These are phyloP conservation scores for Diutina siamensis DNA, from an alignment of 1,139 yeast genomes.

Conservation along the genomic window DNA sequence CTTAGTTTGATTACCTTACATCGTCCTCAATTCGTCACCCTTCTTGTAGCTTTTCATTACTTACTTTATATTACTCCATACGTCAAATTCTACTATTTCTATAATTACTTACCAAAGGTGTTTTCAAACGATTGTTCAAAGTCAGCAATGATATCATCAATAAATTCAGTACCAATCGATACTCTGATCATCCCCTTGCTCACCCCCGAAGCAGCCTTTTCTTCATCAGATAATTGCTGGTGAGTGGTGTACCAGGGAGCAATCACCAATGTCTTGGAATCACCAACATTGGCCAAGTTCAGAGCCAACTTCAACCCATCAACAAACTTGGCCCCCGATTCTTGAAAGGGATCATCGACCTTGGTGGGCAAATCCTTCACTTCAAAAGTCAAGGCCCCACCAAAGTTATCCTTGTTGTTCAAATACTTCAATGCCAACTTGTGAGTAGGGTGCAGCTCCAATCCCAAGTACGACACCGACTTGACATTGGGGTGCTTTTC, in stretches of 20 bases:
- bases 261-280: constrained; percentile 85
- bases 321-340: constrained; percentile 72
- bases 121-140: constrained; percentile 68
- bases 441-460: constrained; percentile 73
- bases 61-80: no score
- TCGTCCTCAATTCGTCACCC: no score
- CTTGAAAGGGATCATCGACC: constrained; percentile 45
- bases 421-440: constrained; percentile 75
- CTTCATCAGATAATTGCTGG: constrained; percentile 76
- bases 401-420: constrained; percentile 50
- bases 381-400: constrained; percentile 84
- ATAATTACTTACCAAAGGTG: constrained; percentile 21
- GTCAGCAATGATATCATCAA: constrained; percentile 81
- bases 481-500: constrained; percentile 62
- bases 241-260: constrained; percentile 96
- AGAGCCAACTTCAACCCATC: constrained; percentile 76
- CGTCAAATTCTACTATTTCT: no score
- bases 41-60: no score
- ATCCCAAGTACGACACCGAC: constrained; percentile 90
- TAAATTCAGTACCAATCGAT: constrained; percentile 80
- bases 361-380: constrained; percentile 50
- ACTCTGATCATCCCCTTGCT: constrained; percentile 80
- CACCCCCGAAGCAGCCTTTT: constrained; percentile 74
- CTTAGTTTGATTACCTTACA: no score
- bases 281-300: constrained; percentile 94